A percentile compares a stretch with the other conserved stretches of the same genome.
Evolutionary conservation across 2,329 filamentous ascomycete species (phyloP).

Genomic region (Nectriaceae sp.): DNA sequence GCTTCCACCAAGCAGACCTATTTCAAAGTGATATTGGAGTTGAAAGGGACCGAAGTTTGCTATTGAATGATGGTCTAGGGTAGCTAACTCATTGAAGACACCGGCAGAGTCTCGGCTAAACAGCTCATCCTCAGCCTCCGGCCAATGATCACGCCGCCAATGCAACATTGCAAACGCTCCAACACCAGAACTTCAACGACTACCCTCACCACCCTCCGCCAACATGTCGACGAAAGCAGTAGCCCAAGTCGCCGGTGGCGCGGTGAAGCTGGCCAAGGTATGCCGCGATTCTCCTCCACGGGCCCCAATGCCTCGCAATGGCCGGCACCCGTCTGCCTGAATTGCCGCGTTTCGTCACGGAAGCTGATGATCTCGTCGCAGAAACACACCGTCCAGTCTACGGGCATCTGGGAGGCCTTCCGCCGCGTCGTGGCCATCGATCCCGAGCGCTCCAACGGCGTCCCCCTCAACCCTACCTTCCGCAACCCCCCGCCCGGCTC

Average conservation of each 20-base stretch:
- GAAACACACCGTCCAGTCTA: slow-evolving; percentile 96
- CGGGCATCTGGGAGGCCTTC: slow-evolving; percentile 83
- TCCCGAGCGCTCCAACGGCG: slow-evolving; percentile 83
- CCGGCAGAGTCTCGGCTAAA: slow-evolving; percentile 32
- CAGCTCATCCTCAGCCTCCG: slow-evolving; percentile 6
- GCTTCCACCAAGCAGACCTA: too few species aligned
- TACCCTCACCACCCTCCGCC: slow-evolving; percentile 28
- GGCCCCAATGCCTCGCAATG: slow-evolving; percentile 22
- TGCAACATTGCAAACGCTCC: slow-evolving; percentile 29
- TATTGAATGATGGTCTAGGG: too few species aligned
- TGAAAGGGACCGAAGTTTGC: too few species aligned
- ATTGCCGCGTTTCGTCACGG: slow-evolving; percentile 17
- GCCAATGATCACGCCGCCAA: slow-evolving; percentile 31
- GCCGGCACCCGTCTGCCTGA: slow-evolving; percentile 13
- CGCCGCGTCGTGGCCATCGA: slow-evolving; percentile 80
- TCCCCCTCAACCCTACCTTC: slow-evolving; percentile 91
- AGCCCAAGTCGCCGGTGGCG: slow-evolving; percentile 55
- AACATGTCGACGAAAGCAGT: slow-evolving; percentile 64
- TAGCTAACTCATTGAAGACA: neutral
- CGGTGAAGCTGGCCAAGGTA: slow-evolving; percentile 62
- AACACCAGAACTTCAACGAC: slow-evolving; percentile 29
- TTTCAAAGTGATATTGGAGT: too few species aligned
- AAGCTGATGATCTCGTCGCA: slow-evolving; percentile 41
- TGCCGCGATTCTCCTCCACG: slow-evolving; percentile 16
- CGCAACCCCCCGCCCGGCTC: slow-evolving; percentile 70